These are phyloP conservation scores for Rhypophila decipiens DNA, from an alignment of 495 filamentous ascomycete genomes.

Conservation along the genomic window DNA sequence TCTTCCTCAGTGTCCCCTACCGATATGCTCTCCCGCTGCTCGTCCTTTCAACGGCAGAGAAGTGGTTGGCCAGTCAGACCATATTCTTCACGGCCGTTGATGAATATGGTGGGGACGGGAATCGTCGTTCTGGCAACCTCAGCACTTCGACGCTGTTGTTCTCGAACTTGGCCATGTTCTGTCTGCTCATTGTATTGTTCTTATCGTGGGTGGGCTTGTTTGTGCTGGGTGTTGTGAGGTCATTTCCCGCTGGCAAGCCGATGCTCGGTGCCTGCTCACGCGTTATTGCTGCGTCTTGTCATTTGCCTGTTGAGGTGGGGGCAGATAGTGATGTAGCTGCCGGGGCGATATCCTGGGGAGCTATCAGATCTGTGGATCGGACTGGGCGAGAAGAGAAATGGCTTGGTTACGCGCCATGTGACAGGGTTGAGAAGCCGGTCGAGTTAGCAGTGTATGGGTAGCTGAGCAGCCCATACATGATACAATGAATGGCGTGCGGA, in stretches of 20 bases:
- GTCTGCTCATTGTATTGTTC: neutral
- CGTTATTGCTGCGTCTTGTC: neutral
- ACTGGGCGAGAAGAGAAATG: neutral
- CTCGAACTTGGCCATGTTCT: neutral
- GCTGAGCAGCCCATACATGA: too few relatives aligned
- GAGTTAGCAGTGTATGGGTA: too few relatives aligned
- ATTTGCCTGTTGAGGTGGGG: neutral
- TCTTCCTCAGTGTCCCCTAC: slow-evolving; percentile 42
- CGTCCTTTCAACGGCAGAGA: slow-evolving; percentile 20
- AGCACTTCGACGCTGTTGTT: neutral
- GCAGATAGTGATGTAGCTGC: neutral
- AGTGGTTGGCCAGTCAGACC: slow-evolving; percentile 35
- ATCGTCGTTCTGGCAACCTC: neutral
- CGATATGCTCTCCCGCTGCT: slow-evolving; percentile 34
- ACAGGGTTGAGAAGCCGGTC: too few relatives aligned
- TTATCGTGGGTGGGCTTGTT: neutral
- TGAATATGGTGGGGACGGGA: neutral
- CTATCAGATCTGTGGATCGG: neutral
- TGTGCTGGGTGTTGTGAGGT: neutral
- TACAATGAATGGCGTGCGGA: too few relatives aligned
- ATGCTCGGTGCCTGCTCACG: neutral
- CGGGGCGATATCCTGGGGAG: neutral
- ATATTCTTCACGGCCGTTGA: slow-evolving; percentile 29
- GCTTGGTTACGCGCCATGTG: too few relatives aligned
- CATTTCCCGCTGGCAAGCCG: neutral